phyloP scores from a whole-genome alignment of 306 rosid species.

The Castanea mollissima region DNA sequence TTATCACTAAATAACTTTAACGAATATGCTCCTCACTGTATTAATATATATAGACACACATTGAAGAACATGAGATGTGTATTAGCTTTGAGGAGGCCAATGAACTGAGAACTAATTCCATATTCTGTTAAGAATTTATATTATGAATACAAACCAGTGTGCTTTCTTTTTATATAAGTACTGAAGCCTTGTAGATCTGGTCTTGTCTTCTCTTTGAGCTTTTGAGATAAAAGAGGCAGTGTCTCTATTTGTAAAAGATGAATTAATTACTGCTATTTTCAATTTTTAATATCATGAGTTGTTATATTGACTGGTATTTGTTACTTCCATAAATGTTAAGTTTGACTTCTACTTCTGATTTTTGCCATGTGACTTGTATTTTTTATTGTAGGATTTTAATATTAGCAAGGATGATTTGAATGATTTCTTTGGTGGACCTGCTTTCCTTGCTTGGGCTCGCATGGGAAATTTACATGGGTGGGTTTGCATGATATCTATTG shows the following conservation, averaged over 20 bases:
- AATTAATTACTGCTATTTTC: slow-evolving; percentile 10
- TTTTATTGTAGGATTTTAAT: slow-evolving; percentile 62
- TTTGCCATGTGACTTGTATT: not conserved
- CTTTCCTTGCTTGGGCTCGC: slow-evolving; percentile 99
- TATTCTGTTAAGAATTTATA: not conserved
- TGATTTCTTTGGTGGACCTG: slow-evolving; percentile 90
- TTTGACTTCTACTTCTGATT: not conserved
- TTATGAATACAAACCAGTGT: not conserved
- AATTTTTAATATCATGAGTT: slow-evolving; percentile 1
- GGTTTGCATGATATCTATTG: slow-evolving; percentile 36
- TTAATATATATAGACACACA: not conserved
- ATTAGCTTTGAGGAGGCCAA: not conserved
- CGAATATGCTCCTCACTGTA: not conserved
- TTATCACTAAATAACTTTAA: not conserved
- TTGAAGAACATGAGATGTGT: not conserved
- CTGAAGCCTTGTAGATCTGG: not conserved
- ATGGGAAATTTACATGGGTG: slow-evolving; percentile 97
- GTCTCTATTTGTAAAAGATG: not conserved
- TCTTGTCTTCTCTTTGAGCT: slow-evolving; percentile 15
- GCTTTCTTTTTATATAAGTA: not conserved
- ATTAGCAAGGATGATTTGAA: slow-evolving; percentile 60
- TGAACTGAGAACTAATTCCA: not conserved
- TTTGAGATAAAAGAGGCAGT: not conserved
- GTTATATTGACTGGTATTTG: not conserved
- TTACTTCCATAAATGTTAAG: not conserved